A percentile compares a stretch with the other conserved stretches of the same genome.
phyloP scores from a whole-genome alignment of 352 stramenopile genomes.

The Phytophthora crassamura region DNA sequence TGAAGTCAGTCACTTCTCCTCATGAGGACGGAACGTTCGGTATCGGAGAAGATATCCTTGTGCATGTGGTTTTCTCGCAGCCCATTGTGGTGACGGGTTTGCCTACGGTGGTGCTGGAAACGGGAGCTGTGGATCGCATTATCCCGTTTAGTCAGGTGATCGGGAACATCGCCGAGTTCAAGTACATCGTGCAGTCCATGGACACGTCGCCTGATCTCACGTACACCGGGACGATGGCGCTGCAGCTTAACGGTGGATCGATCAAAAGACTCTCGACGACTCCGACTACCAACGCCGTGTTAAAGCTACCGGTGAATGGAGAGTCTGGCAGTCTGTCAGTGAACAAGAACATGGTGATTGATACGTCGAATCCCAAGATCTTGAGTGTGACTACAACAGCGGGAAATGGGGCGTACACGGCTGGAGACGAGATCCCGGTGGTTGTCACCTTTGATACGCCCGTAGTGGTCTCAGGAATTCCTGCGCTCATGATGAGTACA shows the following conservation, averaged over 20 bases:
- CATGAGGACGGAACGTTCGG: conserved; percentile 73
- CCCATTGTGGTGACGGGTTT: conserved; percentile 63
- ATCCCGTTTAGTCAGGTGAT: conserved; percentile 61
- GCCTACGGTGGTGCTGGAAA: conserved; percentile 73
- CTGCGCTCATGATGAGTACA: conserved; percentile 54
- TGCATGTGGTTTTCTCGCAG: conserved; percentile 78
- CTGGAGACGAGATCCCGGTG: conserved; percentile 66
- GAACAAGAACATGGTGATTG: conserved; percentile 78
- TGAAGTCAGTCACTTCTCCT: conserved; percentile 63
- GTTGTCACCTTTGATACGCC: conserved; percentile 61
- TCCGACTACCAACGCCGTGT: conserved; percentile 52
- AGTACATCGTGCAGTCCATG: conserved; percentile 73
- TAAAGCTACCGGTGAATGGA: conserved; percentile 63
- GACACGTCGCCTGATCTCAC: conserved; percentile 76
- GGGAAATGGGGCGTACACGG: conserved; percentile 58
- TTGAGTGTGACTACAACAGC: conserved; percentile 43
- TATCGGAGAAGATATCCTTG: conserved; percentile 71
- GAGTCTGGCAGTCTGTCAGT: conserved; percentile 67
- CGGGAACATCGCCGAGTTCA: conserved; percentile 65
- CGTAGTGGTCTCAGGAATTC: conserved; percentile 61
- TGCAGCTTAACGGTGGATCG: conserved; percentile 64
- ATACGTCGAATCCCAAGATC: conserved; percentile 63
- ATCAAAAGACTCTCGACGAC: conserved; percentile 64
- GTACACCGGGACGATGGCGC: conserved; percentile 52
- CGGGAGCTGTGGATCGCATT: conserved; percentile 65